phyloP scores from a whole-genome alignment of 495 filamentous ascomycete species.

The Podospora sp. region DNA sequence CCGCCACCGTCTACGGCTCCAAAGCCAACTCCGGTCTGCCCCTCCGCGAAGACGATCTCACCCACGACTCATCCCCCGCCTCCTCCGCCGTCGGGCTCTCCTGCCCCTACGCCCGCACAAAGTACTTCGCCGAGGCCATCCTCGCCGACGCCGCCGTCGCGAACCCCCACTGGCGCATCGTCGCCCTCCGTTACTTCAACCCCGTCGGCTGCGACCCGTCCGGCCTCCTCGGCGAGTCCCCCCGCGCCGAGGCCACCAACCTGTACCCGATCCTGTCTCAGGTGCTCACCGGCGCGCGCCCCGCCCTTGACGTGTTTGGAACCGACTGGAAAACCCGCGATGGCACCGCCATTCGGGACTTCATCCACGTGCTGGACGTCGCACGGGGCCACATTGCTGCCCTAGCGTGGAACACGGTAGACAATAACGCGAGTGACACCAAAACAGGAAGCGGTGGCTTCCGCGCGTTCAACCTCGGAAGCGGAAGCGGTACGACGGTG shows the following conservation, averaged over 20 bases:
- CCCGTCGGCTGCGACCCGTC: slow-evolving; percentile 67
- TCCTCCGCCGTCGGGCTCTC: slow-evolving; percentile 53
- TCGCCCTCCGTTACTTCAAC: slow-evolving; percentile 69
- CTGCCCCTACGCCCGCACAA: slow-evolving; percentile 67
- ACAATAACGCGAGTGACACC: not conserved
- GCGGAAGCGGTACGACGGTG: slow-evolving; percentile 55
- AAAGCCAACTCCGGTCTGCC: slow-evolving; percentile 56
- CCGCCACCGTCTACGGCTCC: slow-evolving; percentile 64
- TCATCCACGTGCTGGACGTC: slow-evolving; percentile 66
- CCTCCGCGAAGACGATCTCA: slow-evolving; percentile 61
- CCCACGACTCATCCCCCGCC: slow-evolving; percentile 50
- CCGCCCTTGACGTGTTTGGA: slow-evolving; percentile 61
- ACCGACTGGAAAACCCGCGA: slow-evolving; percentile 67
- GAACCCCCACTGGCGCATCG: slow-evolving; percentile 62
- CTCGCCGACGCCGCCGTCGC: slow-evolving; percentile 62
- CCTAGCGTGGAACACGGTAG: slow-evolving; percentile 32
- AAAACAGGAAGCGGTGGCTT: slow-evolving; percentile 29
- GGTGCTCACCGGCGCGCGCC: slow-evolving; percentile 58
- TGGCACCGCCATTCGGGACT: slow-evolving; percentile 76
- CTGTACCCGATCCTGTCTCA: slow-evolving; percentile 64
- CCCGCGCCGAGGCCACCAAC: slow-evolving; percentile 63
- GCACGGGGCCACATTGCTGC: slow-evolving; percentile 67
- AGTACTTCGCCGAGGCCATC: slow-evolving; percentile 68
- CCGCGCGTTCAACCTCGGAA: slow-evolving; percentile 57
- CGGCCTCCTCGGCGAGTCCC: slow-evolving; percentile 66